Base-by-base conservation (phyloP, 257 asterid species). In the Thymus mandschuricus region DNA sequence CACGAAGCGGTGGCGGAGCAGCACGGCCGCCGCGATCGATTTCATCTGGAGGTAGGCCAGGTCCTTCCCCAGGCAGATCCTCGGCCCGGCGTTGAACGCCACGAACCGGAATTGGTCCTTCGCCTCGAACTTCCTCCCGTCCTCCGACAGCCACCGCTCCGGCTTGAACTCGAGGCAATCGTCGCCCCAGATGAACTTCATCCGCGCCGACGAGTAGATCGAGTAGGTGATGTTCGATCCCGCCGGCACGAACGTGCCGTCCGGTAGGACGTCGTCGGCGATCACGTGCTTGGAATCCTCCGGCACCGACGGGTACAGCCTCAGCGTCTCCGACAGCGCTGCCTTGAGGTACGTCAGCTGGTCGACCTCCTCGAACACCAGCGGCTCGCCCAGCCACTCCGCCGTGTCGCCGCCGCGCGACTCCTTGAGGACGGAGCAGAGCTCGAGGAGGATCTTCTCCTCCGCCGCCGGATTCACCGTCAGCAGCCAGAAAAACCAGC, bases 21-120 rank as follows among this genome's bases (percentile, higher is more conserved):
- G 44, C 75, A 84, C 78, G 33, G 89, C 85, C 55, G 89, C 86
- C 13, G 82, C 86, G 3, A 84, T 77, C 13, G 89, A 81, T 51
- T 84, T 84, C 89, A 84, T 84, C 81, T 84, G 89, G 64, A 84
- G 41, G 33, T 84, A 84, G 2, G 89, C 89, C 75, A 84, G 51
- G 33, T 84, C 89, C 75, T 81, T 84, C 70, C 89, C 89, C 75
- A 84, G 43, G 31, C 89, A 81, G 0, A 81, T 81, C 85, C 89
- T 72, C 38, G 89, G 89, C 27, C 89, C 89, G 0, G 86, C 89
- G 12, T 84, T 84, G 38, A 84, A 84, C 12, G 89, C 89, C 10
- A 84, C 86, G 44, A 84, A 84, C 29, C 41, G 73, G 43, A 68
- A 84, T 4, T 79, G 83, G 66, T 84, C 86, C 57, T 72, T 77